phyloP scores from a whole-genome alignment of 1,139 yeast genomes.

The Chernovozyma aurita region DNA sequence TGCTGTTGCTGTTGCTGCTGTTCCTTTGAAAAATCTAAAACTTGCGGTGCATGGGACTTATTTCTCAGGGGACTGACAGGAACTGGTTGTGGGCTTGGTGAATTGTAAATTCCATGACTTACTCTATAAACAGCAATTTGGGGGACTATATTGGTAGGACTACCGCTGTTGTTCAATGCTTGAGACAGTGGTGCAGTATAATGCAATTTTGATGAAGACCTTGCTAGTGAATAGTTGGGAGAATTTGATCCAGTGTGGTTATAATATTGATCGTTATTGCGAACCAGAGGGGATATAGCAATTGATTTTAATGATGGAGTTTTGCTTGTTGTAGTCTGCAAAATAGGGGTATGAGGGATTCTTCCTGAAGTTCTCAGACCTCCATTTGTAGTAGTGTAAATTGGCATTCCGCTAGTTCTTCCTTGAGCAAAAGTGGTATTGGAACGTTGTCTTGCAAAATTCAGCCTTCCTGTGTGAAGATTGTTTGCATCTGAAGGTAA shows the following conservation, averaged over 20 bases:
- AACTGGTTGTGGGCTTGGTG: neutral
- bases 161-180: neutral
- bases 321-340: constrained; percentile 12
- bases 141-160: constrained; percentile 6
- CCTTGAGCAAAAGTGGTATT: constrained; percentile 14
- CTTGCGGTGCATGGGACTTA: neutral
- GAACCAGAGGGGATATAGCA: constrained; percentile 35
- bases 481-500: constrained; percentile 17
- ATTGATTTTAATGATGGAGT: constrained; percentile 37
- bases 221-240: neutral
- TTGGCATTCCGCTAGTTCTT: neutral
- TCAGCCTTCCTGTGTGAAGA: constrained; percentile 7
- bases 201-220: neutral
- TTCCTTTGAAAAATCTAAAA: constrained; percentile 1
- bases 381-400: constrained; percentile 8
- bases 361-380: constrained; percentile 7
- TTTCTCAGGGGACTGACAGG: neutral
- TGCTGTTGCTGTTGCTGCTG: neutral
- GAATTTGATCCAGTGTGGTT: neutral
- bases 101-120: neutral
- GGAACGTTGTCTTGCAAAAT: constrained; percentile 18
- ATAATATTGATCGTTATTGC: constrained; percentile 10
- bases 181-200: neutral
- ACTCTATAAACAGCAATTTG: constrained; percentile 6
- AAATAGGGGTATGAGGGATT: constrained; percentile 16